phyloP scores from a whole-genome alignment of 108 stramenopile species.

The Stephanodiscus minutulus region DNA sequence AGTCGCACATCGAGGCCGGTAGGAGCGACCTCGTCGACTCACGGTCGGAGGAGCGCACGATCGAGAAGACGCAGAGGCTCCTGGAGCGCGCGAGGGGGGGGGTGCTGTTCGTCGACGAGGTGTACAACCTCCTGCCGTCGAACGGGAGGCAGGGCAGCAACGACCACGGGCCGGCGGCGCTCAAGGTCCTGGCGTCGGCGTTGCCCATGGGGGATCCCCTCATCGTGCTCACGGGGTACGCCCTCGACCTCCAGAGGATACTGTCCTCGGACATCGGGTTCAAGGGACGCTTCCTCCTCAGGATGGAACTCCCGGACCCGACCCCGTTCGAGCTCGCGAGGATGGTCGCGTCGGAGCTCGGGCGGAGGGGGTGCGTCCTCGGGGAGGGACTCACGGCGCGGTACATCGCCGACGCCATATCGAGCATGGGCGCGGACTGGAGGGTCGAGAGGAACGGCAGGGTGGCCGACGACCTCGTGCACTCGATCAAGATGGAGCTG shows the following conservation, averaged over 20 bases:
- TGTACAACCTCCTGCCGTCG: slow-evolving; percentile 81
- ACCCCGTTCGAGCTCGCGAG: slow-evolving; percentile 73
- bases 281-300: slow-evolving; percentile 74
- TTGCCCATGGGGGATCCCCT: slow-evolving; percentile 74
- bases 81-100: slow-evolving; percentile 77
- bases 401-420: slow-evolving; percentile 76
- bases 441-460: slow-evolving; percentile 81
- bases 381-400: slow-evolving; percentile 75
- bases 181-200: slow-evolving; percentile 70
- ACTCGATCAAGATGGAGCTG: slow-evolving; percentile 70
- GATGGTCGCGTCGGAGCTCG: slow-evolving; percentile 78
- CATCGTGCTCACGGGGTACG: slow-evolving; percentile 71
- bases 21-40: slow-evolving; percentile 80
- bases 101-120: slow-evolving; percentile 81
- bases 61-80: slow-evolving; percentile 70
- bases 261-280: slow-evolving; percentile 81
- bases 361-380: slow-evolving; percentile 66
- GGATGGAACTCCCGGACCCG: slow-evolving; percentile 83
- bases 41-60: slow-evolving; percentile 75
- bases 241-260: slow-evolving; percentile 77
- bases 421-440: slow-evolving; percentile 85
- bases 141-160: slow-evolving; percentile 76
- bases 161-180: slow-evolving; percentile 83
- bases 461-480: slow-evolving; percentile 74
- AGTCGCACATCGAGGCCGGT: slow-evolving; percentile 63